Evolutionary conservation across 2,329 filamentous ascomycete genomes (phyloP).

Genomic region (Cladophialophora carrionii): DNA sequence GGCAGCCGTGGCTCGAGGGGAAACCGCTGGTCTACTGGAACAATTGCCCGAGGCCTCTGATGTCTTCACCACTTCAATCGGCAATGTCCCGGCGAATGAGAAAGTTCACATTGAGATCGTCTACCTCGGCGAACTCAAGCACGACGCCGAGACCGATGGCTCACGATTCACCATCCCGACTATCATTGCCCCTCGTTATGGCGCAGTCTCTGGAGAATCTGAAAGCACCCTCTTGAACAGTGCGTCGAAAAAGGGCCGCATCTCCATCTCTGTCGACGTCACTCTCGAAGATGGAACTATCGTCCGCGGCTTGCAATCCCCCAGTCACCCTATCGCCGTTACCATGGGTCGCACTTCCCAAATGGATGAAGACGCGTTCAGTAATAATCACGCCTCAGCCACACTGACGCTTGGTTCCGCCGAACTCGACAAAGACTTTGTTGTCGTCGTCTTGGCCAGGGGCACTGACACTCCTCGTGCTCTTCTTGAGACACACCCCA

Average conservation of each 20-base stretch:
- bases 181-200: constrained; percentile 68
- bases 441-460: constrained; percentile 66
- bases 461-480: constrained; percentile 65
- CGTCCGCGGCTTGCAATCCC: constrained; percentile 67
- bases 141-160: constrained; percentile 69
- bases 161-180: constrained; percentile 71
- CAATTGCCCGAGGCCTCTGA: constrained; percentile 64
- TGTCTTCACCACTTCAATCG: constrained; percentile 69
- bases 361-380: constrained; percentile 50
- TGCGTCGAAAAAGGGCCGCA: constrained; percentile 44
- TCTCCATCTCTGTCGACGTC: constrained; percentile 63
- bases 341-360: constrained; percentile 63
- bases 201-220: constrained; percentile 39
- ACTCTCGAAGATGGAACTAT: constrained; percentile 59
- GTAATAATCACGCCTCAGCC: constrained; percentile 64
- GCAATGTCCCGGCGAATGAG: constrained; percentile 65
- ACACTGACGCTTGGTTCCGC: constrained; percentile 58
- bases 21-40: constrained; percentile 68
- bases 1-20: constrained; percentile 60
- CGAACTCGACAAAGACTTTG: constrained; percentile 66
- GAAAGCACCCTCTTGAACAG: constrained; percentile 4
- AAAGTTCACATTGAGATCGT: constrained; percentile 64
- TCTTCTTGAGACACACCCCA: constrained; percentile 67
- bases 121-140: constrained; percentile 72
- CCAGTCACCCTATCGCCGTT: constrained; percentile 69